These are phyloP conservation scores for Aspergillus texensis DNA, from an alignment of 2,329 filamentous ascomycete species.

Conservation along the genomic window DNA sequence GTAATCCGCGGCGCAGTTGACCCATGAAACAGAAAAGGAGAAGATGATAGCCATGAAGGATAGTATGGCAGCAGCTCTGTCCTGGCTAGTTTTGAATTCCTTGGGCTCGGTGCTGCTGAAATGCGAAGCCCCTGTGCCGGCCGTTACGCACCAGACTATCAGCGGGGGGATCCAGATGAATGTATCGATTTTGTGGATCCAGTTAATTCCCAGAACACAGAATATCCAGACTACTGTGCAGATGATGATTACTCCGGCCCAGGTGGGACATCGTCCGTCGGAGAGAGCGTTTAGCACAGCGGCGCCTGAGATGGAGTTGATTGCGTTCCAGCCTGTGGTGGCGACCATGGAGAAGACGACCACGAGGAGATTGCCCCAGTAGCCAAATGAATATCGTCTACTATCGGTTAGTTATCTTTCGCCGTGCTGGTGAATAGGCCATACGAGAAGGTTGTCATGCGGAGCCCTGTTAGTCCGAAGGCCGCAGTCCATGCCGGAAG, in stretches of 20 bases:
- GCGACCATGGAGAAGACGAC: constrained; percentile 42
- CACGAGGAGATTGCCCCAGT: constrained; percentile 42
- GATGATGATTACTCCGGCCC: constrained; percentile 43
- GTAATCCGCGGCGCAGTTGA: constrained; percentile 42
- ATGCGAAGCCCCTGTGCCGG: constrained; percentile 38
- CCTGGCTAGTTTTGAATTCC: constrained; percentile 24
- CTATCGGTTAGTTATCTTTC: not conserved
- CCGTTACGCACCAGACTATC: constrained; percentile 42
- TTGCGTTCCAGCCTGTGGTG: constrained; percentile 44
- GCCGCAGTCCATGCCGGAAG: constrained; percentile 32
- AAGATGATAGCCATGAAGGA: constrained; percentile 42
- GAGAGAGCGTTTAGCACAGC: constrained; percentile 39
- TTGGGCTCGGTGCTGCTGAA: constrained; percentile 32
- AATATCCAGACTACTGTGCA: constrained; percentile 42
- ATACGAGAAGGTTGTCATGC: constrained; percentile 40
- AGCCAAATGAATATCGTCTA: constrained; percentile 42
- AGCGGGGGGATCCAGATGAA: constrained; percentile 42
- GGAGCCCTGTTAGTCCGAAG: constrained; percentile 39
- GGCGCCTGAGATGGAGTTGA: constrained; percentile 43
- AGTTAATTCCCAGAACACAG: constrained; percentile 40
- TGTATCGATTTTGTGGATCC: constrained; percentile 42
- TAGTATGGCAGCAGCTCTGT: constrained; percentile 38
- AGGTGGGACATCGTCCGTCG: constrained; percentile 38
- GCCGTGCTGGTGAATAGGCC: not conserved
- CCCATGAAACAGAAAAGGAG: constrained; percentile 42